Evolutionary conservation across 495 filamentous ascomycete genomes (phyloP).

Genomic region (Cetradonia linearis): DNA sequence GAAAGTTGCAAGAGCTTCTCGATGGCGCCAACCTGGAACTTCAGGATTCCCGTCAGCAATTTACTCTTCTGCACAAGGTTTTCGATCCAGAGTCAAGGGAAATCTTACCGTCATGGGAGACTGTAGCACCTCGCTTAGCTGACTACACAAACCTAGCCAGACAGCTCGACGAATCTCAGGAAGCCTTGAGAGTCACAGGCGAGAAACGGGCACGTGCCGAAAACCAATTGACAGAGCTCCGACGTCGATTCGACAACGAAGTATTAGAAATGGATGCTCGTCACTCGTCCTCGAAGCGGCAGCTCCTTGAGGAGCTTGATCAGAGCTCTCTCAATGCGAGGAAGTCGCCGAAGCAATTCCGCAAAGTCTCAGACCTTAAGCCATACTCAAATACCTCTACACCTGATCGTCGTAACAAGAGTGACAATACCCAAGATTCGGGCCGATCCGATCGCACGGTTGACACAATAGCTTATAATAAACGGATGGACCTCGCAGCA

Average conservation of each 20-base stretch:
- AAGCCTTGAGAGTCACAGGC: conserved; percentile 74
- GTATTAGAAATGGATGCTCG: conserved; percentile 61
- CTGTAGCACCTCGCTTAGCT: conserved; percentile 46
- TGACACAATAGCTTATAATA: conserved; percentile 81
- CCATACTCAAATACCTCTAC: conserved; percentile 66
- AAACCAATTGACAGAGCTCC: conserved; percentile 68
- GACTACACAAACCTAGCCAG: conserved; percentile 74
- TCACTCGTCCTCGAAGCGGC: conserved; percentile 60
- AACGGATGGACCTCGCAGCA: conserved; percentile 79
- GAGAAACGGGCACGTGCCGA: conserved; percentile 78
- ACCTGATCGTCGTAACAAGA: conserved; percentile 59
- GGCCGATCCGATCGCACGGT: conserved; percentile 79
- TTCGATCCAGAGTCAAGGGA: conserved; percentile 69
- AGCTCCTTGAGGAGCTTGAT: conserved; percentile 77
- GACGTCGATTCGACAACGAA: conserved; percentile 60
- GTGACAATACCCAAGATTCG: conserved; percentile 62
- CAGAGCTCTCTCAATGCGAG: conserved; percentile 63
- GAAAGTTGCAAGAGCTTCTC: conserved; percentile 65
- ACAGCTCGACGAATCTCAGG: conserved; percentile 78
- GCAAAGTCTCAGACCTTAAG: conserved; percentile 62
- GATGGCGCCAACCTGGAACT: conserved; percentile 72
- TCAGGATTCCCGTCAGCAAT: conserved; percentile 63
- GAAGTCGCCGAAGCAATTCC: conserved; percentile 65
- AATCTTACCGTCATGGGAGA: conserved; percentile 50
- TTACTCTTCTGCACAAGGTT: conserved; percentile 72